A percentile compares a stretch with the other conserved stretches of the same genome.
Evolutionary conservation across 2,329 filamentous ascomycete genomes (phyloP).

Genomic region (Aspergillus jensenii): DNA sequence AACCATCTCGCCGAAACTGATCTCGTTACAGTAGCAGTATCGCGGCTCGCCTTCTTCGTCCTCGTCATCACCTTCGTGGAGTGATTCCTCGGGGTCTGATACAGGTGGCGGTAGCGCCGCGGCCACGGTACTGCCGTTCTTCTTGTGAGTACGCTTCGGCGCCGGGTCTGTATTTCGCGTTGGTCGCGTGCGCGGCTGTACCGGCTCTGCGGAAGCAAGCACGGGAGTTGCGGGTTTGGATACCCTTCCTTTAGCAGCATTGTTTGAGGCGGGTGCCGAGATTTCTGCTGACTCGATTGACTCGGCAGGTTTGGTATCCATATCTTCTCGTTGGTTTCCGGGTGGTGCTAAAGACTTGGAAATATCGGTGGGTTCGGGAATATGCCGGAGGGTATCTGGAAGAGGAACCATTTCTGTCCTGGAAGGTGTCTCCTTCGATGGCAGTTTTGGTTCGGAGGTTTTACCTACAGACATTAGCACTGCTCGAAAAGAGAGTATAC

Average conservation of each 20-base stretch:
- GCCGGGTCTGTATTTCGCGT: constrained; percentile 35
- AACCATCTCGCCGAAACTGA: constrained; percentile 83
- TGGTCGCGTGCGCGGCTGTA: constrained; percentile 32
- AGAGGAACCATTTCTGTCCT: constrained; percentile 29
- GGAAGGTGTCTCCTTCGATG: constrained; percentile 49
- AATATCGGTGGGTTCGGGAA: constrained; percentile 22
- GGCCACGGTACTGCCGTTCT: constrained; percentile 24
- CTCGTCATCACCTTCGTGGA: constrained; percentile 57
- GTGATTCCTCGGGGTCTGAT: constrained; percentile 44
- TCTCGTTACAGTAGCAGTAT: constrained; percentile 77
- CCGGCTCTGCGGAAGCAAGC: constrained; percentile 36
- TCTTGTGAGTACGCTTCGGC: constrained; percentile 39
- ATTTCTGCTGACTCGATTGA: constrained; percentile 37
- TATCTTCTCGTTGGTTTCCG: constrained; percentile 37
- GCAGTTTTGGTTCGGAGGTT: constrained; percentile 52
- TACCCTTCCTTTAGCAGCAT: constrained; percentile 33
- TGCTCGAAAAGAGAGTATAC: neutral
- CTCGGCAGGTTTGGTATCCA: constrained; percentile 31
- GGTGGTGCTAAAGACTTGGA: constrained; percentile 21
- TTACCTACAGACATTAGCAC: constrained; percentile 26
- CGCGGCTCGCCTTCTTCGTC: constrained; percentile 68
- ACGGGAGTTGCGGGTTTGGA: constrained; percentile 45
- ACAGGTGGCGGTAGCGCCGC: constrained; percentile 27
- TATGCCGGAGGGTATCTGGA: constrained; percentile 32
- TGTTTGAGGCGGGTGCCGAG: constrained; percentile 15